Base-by-base conservation (phyloP, 176 grass and related monocot species). In the Avena atlantica region DNA sequence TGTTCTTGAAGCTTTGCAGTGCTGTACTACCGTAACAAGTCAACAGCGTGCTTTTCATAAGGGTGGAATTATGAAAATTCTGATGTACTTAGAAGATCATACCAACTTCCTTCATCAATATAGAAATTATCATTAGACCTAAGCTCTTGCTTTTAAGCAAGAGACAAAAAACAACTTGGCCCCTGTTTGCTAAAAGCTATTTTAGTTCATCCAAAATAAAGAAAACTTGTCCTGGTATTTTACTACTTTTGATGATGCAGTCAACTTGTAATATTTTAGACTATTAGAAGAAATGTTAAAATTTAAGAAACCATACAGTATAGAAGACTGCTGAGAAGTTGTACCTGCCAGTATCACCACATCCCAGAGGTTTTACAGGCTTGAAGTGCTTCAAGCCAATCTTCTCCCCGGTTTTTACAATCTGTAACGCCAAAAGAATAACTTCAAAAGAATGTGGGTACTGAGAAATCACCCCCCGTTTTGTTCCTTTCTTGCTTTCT, bases 291-390 rank as follows among this genome's bases (percentile, higher is more conserved):
- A 70, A 62, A 31, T 53, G 16, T n/a, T 5, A 51, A 56, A 47
- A 79, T 2, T 50, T 19, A 84, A 36, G 77, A 75, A 58, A 42
- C 70, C 2, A 59, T 71, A 89, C 37, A 19, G 8, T 61, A 55
- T 15, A 74, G 21, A 85, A 66, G 37, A 89, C 17, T 77, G 19
- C 62, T 69, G 34, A 57, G 77, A 37, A 72, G 50, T 36, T 61
- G 65, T 93, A 99, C 97, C 94, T 99, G 78, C 97, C 97, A 90
- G 97, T 99, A 70, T 99, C 97, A 85, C 97, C 97, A 89, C 78
- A 96, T 47, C 97, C 97, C 25, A 99, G 84, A 69, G 97, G 97
- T 87, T 84, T 94, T 75, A 99, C 74, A 75, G 97, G 97, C 47
- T 83, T 96, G 85, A 99, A 99, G 78, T 96, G 94, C 68, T 96